Conservation (phyloP, 2,329 filamentous ascomycete genomes). For the Colletotrichum trifolii region DNA sequence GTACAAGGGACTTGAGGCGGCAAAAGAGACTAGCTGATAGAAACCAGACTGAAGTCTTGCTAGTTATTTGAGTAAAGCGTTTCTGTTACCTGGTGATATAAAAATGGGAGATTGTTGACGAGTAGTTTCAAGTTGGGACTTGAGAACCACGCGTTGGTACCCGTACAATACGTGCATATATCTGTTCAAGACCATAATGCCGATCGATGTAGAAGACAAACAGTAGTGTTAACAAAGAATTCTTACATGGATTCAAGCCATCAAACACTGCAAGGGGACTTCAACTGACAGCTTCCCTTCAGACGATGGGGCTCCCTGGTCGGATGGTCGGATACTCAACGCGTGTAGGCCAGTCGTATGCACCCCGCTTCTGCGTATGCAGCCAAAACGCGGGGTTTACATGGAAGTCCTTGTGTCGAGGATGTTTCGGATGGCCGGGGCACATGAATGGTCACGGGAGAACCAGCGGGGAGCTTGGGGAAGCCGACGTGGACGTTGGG, state of each 20-base stretch:
- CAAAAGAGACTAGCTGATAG: background rate
- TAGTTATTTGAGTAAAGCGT: no score
- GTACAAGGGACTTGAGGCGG: slow-evolving; percentile 42
- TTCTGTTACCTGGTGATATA: no score
- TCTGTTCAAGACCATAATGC: no score
- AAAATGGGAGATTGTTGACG: no score
- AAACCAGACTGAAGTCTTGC: background rate
- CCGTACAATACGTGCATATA: no score
- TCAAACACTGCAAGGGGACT: background rate
- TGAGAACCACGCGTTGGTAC: no score
- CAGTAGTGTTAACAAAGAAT: no score
- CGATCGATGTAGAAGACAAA: no score
- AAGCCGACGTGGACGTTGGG: background rate
- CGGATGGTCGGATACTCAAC: slow-evolving; percentile 1
- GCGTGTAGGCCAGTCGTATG: slow-evolving; percentile 4
- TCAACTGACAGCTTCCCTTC: background rate
- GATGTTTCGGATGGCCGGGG: slow-evolving; percentile 21
- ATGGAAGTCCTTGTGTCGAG: slow-evolving; percentile 6
- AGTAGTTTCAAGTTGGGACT: no score
- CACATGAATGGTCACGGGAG: background rate
- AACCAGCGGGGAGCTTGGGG: slow-evolving; percentile 19
- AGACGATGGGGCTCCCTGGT: background rate
- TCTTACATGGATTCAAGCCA: no score
- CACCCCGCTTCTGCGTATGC: slow-evolving; percentile 7
- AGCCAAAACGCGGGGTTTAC: slow-evolving; percentile 21